Evolutionary conservation across 495 filamentous ascomycete genomes (phyloP).

Genomic region (Cercophora samala): DNA sequence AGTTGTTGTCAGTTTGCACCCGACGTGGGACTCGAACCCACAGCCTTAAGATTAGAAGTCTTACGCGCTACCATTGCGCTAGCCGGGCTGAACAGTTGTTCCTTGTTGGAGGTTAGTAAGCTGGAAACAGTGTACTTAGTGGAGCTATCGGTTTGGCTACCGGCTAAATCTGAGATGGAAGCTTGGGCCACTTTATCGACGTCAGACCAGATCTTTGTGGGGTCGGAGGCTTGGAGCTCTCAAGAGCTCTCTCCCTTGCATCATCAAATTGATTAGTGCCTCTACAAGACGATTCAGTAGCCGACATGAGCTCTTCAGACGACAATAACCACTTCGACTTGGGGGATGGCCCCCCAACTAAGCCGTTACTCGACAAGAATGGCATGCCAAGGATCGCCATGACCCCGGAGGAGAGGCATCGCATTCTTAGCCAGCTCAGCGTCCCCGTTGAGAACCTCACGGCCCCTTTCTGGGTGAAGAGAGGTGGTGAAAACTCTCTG

Average conservation of each 20-base stretch:
- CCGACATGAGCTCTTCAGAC: background rate
- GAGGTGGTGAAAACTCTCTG: conserved; percentile 12
- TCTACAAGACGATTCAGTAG: background rate
- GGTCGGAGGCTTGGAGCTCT: background rate
- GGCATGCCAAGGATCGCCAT: background rate
- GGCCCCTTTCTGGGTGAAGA: conserved; percentile 16
- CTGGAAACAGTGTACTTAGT: background rate
- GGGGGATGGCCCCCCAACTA: background rate
- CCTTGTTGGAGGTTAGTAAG: background rate
- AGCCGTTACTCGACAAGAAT: background rate
- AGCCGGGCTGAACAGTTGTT: background rate
- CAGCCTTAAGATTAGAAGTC: conserved; percentile 9
- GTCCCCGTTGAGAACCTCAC: conserved; percentile 22
- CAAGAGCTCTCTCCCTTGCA: background rate
- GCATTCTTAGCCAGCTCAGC: conserved; percentile 11
- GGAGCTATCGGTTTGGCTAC: too few species aligned
- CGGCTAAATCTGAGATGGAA: background rate
- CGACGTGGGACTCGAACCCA: conserved; percentile 1
- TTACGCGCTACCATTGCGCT: conserved; percentile 2
- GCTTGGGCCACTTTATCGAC: background rate
- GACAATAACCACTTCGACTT: background rate
- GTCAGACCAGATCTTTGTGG: background rate
- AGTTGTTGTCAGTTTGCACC: background rate
- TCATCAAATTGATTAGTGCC: background rate
- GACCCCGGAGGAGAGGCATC: background rate